phyloP scores from a whole-genome alignment of 768 basidiomycete species.

The Paxillus involutus region DNA sequence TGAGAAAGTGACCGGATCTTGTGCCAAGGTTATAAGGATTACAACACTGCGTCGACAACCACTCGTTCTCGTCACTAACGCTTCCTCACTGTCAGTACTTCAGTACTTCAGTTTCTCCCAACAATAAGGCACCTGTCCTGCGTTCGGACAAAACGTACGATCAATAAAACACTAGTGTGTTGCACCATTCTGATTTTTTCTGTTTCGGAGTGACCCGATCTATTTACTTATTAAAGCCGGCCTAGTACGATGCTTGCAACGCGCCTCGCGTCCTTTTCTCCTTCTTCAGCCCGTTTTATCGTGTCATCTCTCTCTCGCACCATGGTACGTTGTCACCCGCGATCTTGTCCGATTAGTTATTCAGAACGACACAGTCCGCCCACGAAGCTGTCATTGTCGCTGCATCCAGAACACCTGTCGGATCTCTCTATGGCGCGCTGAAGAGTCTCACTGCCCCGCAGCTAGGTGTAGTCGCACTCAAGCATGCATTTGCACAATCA shows the following conservation, averaged over 20 bases:
- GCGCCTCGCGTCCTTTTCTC: constrained; percentile 38
- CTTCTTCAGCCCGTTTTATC: constrained; percentile 40
- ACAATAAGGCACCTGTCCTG: no score
- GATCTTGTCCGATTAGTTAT: not conserved
- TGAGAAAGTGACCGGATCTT: constrained; percentile 2
- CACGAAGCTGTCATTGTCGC: constrained; percentile 93
- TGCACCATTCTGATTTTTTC: not conserved
- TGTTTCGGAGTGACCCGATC: constrained; percentile 13
- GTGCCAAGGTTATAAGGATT: not conserved
- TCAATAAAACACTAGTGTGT: not conserved
- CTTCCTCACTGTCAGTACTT: no score
- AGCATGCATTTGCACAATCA: constrained; percentile 82
- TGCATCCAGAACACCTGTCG: constrained; percentile 92
- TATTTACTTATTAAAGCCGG: constrained; percentile 15
- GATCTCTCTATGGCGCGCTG: constrained; percentile 87
- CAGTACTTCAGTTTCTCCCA: no score
- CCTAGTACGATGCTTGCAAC: constrained; percentile 40
- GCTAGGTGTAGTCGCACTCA: constrained; percentile 86
- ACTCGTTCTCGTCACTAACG: no score
- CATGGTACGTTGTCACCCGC: constrained; percentile 43
- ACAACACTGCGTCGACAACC: no score
- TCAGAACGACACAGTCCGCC: constrained; percentile 32
- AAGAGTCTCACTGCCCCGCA: constrained; percentile 89
- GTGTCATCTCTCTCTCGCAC: constrained; percentile 36
- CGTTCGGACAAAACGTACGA: not conserved